Evolutionary conservation across 192 early-diverging fungal species (phyloP).

Genomic region (Podila horticola): DNA sequence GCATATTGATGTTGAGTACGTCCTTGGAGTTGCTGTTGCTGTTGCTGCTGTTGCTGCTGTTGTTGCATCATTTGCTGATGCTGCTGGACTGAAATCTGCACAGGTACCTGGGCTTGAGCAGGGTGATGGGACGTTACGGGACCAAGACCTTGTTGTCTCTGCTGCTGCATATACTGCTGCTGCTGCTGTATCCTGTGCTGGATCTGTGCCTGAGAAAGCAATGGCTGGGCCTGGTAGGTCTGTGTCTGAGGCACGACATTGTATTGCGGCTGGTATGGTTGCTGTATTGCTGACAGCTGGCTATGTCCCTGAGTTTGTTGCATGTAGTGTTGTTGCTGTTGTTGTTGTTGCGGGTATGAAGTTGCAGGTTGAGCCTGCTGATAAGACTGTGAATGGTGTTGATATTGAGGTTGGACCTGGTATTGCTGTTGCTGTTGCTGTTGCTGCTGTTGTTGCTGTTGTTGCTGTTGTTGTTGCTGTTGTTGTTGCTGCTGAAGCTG

Average conservation of each 20-base stretch:
- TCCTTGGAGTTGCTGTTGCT: background rate
- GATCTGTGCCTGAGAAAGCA: constrained; percentile 16
- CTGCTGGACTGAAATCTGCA: background rate
- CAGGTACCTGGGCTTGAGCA: background rate
- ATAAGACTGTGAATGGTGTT: background rate
- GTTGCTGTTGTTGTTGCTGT: background rate
- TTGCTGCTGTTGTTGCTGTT: background rate
- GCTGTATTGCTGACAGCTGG: constrained; percentile 7
- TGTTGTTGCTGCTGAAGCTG: background rate
- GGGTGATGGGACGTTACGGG: background rate
- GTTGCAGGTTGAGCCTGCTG: background rate
- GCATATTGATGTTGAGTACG: background rate
- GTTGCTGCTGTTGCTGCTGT: background rate
- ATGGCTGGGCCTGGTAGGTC: constrained; percentile 11
- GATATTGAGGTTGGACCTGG: background rate
- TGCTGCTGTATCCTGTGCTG: constrained; percentile 18
- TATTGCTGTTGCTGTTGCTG: background rate
- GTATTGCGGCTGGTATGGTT: constrained; percentile 16
- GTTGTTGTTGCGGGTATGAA: constrained; percentile 11
- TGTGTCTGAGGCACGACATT: constrained; percentile 1
- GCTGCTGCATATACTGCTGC: constrained; percentile 12
- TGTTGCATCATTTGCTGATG: constrained; percentile 1
- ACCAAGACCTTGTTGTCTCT: constrained; percentile 3
- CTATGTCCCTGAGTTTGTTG: constrained; percentile 4
- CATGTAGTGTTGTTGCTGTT: constrained; percentile 35